Evolutionary conservation across 2,329 filamentous ascomycete genomes (phyloP), one percentile per base, ranked within the genome.

Genomic region (Fusarium nanum): DNA sequence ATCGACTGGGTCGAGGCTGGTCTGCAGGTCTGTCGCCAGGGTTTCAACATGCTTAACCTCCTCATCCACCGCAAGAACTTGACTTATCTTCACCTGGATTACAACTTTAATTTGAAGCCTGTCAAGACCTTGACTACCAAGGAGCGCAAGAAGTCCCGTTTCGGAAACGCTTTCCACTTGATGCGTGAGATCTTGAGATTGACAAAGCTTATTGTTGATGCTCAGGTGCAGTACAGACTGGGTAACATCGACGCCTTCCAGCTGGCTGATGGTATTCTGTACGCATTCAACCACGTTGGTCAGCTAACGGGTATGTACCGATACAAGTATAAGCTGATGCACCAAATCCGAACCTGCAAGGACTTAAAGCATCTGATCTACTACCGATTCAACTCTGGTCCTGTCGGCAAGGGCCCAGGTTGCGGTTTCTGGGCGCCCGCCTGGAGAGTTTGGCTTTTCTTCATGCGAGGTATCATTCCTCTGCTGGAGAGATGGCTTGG

Each of bases 301-400:
- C 97, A 99, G 81, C 85, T 99, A 67, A 99, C 96, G 18, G 96
- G 96, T 79, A 99, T 99, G 96, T 99, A 99, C 83, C 92, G 96
- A 66, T 99, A 99, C 88, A 99, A 99, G 86, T 99, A 99, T 85
- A 99, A 99, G 86, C 87, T 99, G 60, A 99, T 99, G 96, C 96
- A 99, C 80, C 96, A 99, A 81, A 99, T 99, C 75, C 93, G 96
- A 75, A 97, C 96, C 1, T 99, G 96, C 86, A 99, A 99, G 82
- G 96, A 99, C 82, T 81, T 99, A 78, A 99, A 99, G 88, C 96
- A 99, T 87, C 84, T 99, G 67, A 98, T 99, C 72, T 99, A 99
- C 84, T 98, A 98, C 81, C 92, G 95, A 52, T 99, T 99, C 84
- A 99, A 99, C 80, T 94, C 94, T 63, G 96, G 94, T 1, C 93